A percentile compares a stretch with the other conserved stretches of the same genome.
Conservation (phyloP, 805 yeast genomes). For the Starmerella asiatica region DNA sequence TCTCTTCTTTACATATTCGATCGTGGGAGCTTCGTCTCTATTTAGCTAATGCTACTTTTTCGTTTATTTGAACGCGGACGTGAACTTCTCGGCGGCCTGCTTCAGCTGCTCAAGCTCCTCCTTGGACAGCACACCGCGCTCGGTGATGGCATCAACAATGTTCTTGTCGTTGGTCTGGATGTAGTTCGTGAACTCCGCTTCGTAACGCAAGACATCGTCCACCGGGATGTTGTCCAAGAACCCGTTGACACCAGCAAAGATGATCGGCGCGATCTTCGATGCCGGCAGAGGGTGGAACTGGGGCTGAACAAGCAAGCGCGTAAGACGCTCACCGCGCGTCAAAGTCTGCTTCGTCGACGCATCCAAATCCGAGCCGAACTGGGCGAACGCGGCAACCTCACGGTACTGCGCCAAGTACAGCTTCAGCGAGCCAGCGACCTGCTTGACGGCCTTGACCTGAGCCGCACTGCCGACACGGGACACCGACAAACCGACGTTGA, state of each 20-base stretch:
- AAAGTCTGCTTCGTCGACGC: conserved; percentile 99
- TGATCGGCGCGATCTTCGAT: conserved; percentile 97
- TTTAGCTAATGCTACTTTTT: conserved; percentile 7
- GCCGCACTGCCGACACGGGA: conserved; percentile 99
- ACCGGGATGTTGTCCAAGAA: conserved; percentile 79
- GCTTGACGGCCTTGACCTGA: conserved; percentile 99
- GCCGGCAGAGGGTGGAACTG: conserved; percentile 96
- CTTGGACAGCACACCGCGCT: conserved; percentile 79
- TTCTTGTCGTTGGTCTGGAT: conserved; percentile 81
- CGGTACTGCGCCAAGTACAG: conserved; percentile 99
- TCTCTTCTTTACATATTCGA: too few relatives aligned
- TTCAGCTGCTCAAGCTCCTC: conserved; percentile 78
- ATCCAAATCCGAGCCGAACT: conserved; percentile 99
- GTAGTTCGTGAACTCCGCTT: conserved; percentile 81
- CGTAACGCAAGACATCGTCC: conserved; percentile 79
- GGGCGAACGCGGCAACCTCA: conserved; percentile 99
- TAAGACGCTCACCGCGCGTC: conserved; percentile 99
- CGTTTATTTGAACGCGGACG: conserved; percentile 56
- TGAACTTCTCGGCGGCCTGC: conserved; percentile 83
- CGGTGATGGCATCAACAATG: conserved; percentile 70
- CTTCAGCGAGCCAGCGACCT: conserved; percentile 99
- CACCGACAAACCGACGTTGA: conserved; percentile 98
- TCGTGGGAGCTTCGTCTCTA: too few relatives aligned
- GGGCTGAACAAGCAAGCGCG: conserved; percentile 95
- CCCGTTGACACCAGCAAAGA: conserved; percentile 99